phyloP scores from a whole-genome alignment of 208 protist species.

The Crithidia brevicula region DNA sequence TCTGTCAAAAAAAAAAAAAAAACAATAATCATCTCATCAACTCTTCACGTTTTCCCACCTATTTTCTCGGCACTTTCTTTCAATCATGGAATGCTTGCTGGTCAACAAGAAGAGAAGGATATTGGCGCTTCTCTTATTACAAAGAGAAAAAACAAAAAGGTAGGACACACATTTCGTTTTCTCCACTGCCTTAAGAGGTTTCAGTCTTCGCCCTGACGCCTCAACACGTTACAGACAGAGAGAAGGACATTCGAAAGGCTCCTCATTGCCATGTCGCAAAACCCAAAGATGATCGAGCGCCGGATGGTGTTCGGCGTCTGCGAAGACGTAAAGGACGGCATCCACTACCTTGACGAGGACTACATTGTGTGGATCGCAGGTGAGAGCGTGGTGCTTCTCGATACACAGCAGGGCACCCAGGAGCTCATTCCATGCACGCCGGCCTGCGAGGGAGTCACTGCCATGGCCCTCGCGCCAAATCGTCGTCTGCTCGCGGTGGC shows the following conservation, averaged over 20 bases:
- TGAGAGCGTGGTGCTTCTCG: slow-evolving; percentile 92
- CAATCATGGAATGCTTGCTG: too few relatives aligned
- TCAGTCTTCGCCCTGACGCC: slow-evolving; percentile 6
- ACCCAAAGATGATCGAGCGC: slow-evolving; percentile 82
- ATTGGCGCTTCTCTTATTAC: too few relatives aligned
- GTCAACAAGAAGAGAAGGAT: too few relatives aligned
- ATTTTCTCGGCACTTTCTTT: too few relatives aligned
- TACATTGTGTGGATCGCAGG: slow-evolving; percentile 94
- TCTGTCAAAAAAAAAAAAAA: too few relatives aligned
- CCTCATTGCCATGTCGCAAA: slow-evolving; percentile 40
- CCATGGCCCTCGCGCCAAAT: slow-evolving; percentile 90
- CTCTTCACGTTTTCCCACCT: too few relatives aligned
- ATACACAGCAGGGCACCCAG: slow-evolving; percentile 92
- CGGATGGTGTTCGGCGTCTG: slow-evolving; percentile 94
- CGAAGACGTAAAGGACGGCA: slow-evolving; percentile 91
- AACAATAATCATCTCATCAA: too few relatives aligned
- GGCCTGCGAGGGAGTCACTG: slow-evolving; percentile 88
- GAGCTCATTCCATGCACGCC: slow-evolving; percentile 90
- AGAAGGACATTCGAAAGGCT: not conserved
- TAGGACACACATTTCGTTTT: not conserved
- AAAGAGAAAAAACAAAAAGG: slow-evolving; percentile 1
- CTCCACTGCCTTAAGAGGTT: not conserved
- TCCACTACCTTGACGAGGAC: slow-evolving; percentile 94
- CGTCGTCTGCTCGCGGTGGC: slow-evolving; percentile 94
- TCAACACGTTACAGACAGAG: not conserved